Evolutionary conservation across 805 yeast species (phyloP).

Genomic region (Komagataella mondaviorum): DNA sequence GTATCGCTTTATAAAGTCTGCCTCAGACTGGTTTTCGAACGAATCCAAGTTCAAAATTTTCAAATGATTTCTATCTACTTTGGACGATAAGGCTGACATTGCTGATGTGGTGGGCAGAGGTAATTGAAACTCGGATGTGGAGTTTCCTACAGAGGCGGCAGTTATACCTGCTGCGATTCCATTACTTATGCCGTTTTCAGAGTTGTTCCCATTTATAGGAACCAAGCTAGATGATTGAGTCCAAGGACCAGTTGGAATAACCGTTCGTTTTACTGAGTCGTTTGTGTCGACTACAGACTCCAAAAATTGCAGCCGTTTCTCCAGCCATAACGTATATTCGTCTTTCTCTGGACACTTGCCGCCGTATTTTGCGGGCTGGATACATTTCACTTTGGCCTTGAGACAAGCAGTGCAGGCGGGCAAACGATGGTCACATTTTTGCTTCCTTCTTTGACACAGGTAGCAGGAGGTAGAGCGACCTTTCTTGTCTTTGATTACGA

Average conservation of each 20-base stretch:
- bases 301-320: constrained; percentile 36
- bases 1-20: constrained; percentile 24
- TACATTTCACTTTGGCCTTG: constrained; percentile 46
- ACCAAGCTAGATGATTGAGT: not conserved
- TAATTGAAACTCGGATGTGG: not conserved
- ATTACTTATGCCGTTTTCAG: not conserved
- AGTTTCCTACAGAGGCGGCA: not conserved
- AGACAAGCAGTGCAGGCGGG: constrained; percentile 58
- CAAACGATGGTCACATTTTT: constrained; percentile 50
- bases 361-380: constrained; percentile 50
- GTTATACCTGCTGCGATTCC: not conserved
- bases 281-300: constrained; percentile 15
- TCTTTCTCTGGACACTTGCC: constrained; percentile 31
- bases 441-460: constrained; percentile 43
- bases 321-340: constrained; percentile 44
- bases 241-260: not conserved
- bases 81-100: not conserved
- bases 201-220: not conserved
- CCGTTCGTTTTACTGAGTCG: not conserved
- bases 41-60: constrained; percentile 4
- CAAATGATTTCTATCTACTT: constrained; percentile 3
- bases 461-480: constrained; percentile 45
- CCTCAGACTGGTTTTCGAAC: constrained; percentile 1
- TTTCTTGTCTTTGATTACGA: constrained; percentile 24
- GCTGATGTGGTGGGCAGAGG: not conserved